Evolutionary conservation across 148 eudicot species (phyloP), one percentile per base, ranked within the genome.

Genomic region (Hydrangea macrophylla): DNA sequence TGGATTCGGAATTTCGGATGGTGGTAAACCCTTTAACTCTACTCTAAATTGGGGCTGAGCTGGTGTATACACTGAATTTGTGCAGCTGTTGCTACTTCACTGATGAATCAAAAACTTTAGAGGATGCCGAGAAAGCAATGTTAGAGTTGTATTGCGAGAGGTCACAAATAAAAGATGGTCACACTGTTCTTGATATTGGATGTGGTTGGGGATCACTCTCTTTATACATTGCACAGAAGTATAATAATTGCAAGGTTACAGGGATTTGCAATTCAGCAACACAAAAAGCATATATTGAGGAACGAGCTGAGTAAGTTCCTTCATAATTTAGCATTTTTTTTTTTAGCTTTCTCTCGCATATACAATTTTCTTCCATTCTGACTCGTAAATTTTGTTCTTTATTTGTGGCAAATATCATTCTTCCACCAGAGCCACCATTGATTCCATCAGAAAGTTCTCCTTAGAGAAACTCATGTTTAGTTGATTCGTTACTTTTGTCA

Each of bases 141-240:
- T 37, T 95, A 37, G 86, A 95, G 11, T 54, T 89, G 32, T 95
- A 91, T 73, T 95, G 99, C 72, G 86, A 89, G 80, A 85, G 96
- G 69, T 81, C 90, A 25, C 78, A 84, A 64, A 22, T 95, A 42
- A 59, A 87, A 85, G 99, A 91, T 60, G 97, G 97, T 10, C 96
- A 95, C 31, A 73, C 86, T 48, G 92, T 95, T 81, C 97, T 91
- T 77, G 99, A 95, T 80, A 84, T 95, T 66, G 99, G 99, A 12
- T 95, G 99, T 82, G 99, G 99, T 48, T 95, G 99, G 99, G 99
- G 99, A 44, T 89, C 99, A 25, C 92, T 95, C n/a, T 40, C 80
- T 53, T 62, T 95, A 37, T 89, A 79, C 80, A 80, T 95, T 58
- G 99, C 97, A 24, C 83, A 80, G 45, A 91, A 87, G 57, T 91